Evolutionary conservation across 2,329 filamentous ascomycete genomes (phyloP).

Genomic region (Penicillium oxalicum): DNA sequence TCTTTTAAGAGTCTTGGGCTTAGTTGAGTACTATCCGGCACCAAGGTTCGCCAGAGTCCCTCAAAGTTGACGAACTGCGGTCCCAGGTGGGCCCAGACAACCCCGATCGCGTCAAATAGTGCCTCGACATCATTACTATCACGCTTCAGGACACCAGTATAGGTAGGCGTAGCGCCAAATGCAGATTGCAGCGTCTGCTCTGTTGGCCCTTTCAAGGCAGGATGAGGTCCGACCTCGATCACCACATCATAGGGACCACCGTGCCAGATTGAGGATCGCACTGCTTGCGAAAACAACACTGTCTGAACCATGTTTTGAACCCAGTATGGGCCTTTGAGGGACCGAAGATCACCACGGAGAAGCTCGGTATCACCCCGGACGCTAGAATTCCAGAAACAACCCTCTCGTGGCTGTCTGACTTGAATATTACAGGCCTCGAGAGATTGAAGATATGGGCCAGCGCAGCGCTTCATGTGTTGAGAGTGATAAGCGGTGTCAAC

Average conservation of each 20-base stretch:
- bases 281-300: background rate
- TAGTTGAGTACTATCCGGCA: too few relatives aligned
- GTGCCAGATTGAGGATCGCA: background rate
- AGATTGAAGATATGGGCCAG: background rate
- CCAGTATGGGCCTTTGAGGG: background rate
- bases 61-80: background rate
- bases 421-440: too few relatives aligned
- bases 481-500: background rate
- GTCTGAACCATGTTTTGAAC: background rate
- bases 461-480: background rate
- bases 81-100: background rate
- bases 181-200: background rate
- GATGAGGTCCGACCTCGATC: background rate
- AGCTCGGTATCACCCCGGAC: too few relatives aligned
- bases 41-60: background rate
- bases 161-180: background rate
- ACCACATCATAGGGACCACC: background rate
- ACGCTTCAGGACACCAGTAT: too few relatives aligned
- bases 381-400: too few relatives aligned
- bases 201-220: background rate
- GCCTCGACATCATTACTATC: background rate
- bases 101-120: background rate
- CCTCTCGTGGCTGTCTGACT: too few relatives aligned
- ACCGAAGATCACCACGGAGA: background rate
- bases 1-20: slow-evolving; percentile 10